Percentiles rank a stretch among this genome's conserved stretches.
These are phyloP conservation scores for Tranzscheliella williamsii DNA, from an alignment of 1,284 basidiomycete species.

Conservation along the genomic window DNA sequence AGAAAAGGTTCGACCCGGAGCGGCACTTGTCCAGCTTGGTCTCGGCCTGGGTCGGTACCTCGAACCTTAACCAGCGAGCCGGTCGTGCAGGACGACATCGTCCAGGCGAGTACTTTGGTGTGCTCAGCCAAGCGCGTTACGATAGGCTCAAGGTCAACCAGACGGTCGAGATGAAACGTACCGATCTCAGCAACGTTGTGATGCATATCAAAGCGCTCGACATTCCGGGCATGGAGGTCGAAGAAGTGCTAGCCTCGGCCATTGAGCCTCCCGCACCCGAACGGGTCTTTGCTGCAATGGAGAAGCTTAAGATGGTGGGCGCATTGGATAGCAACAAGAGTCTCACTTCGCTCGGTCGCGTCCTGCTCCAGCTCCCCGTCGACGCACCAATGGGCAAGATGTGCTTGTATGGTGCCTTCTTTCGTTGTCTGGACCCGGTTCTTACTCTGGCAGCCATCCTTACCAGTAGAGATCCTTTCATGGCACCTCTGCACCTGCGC, in stretches of 20 bases:
- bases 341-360: slow-evolving; percentile 82
- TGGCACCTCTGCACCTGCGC: slow-evolving; percentile 70
- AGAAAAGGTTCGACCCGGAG: slow-evolving; percentile 89
- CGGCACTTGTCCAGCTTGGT: slow-evolving; percentile 83
- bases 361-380: slow-evolving; percentile 85
- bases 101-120: slow-evolving; percentile 86
- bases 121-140: slow-evolving; percentile 73
- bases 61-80: slow-evolving; percentile 90
- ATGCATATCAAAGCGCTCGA: slow-evolving; percentile 96
- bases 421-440: slow-evolving; percentile 87
- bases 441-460: slow-evolving; percentile 86
- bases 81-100: slow-evolving; percentile 92
- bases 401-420: slow-evolving; percentile 87
- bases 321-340: slow-evolving; percentile 78
- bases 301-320: slow-evolving; percentile 80
- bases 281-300: slow-evolving; percentile 80
- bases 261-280: slow-evolving; percentile 87
- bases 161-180: slow-evolving; percentile 91
- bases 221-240: slow-evolving; percentile 82
- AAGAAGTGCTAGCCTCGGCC: slow-evolving; percentile 80
- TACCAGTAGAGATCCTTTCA: slow-evolving; percentile 86
- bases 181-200: slow-evolving; percentile 59
- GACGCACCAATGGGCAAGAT: slow-evolving; percentile 88
- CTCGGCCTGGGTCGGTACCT: slow-evolving; percentile 85
- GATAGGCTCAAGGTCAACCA: slow-evolving; percentile 76